Percentiles rank a stretch among this genome's conserved stretches.
Conservation (phyloP, 495 filamentous ascomycete genomes). For the Extremus antarcticus region DNA sequence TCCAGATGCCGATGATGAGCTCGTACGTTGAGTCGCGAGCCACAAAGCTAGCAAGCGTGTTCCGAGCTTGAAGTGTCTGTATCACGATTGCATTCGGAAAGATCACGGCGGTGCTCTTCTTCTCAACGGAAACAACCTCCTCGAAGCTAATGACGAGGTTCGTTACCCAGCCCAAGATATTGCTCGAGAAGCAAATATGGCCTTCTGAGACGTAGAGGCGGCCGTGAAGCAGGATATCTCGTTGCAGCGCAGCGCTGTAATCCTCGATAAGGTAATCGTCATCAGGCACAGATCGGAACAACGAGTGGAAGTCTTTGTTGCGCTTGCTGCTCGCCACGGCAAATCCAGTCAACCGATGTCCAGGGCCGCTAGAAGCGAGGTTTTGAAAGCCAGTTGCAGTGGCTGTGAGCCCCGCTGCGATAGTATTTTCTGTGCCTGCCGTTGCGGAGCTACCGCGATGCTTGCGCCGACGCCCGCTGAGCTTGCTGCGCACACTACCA, state of each 20-base stretch:
- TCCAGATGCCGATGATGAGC: slow-evolving; percentile 95
- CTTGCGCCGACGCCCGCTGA: slow-evolving; percentile 48
- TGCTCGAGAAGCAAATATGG: slow-evolving; percentile 97
- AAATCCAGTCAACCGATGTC: slow-evolving; percentile 81
- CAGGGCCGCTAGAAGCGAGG: slow-evolving; percentile 44
- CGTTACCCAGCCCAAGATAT: slow-evolving; percentile 96
- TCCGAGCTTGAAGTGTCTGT: slow-evolving; percentile 86
- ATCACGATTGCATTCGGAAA: slow-evolving; percentile 98
- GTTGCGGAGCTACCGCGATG: slow-evolving; percentile 75
- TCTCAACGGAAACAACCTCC: slow-evolving; percentile 92
- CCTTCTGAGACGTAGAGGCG: slow-evolving; percentile 93
- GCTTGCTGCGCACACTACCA: slow-evolving; percentile 72
- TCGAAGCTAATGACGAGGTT: slow-evolving; percentile 97
- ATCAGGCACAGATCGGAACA: slow-evolving; percentile 94
- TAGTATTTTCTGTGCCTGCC: slow-evolving; percentile 31
- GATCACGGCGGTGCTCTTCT: slow-evolving; percentile 87
- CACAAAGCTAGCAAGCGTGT: slow-evolving; percentile 90
- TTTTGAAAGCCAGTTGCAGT: slow-evolving; percentile 55
- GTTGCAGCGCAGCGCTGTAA: slow-evolving; percentile 91
- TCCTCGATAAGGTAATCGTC: slow-evolving; percentile 98
- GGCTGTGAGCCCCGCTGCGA: slow-evolving; percentile 57
- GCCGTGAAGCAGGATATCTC: slow-evolving; percentile 90
- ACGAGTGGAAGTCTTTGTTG: slow-evolving; percentile 85
- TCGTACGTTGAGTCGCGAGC: slow-evolving; percentile 95
- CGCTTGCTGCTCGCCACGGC: slow-evolving; percentile 92